Evolutionary conservation across 2,329 filamentous ascomycete species (phyloP), one percentile per base, ranked within the genome.

Genomic region (Penicillium freii): DNA sequence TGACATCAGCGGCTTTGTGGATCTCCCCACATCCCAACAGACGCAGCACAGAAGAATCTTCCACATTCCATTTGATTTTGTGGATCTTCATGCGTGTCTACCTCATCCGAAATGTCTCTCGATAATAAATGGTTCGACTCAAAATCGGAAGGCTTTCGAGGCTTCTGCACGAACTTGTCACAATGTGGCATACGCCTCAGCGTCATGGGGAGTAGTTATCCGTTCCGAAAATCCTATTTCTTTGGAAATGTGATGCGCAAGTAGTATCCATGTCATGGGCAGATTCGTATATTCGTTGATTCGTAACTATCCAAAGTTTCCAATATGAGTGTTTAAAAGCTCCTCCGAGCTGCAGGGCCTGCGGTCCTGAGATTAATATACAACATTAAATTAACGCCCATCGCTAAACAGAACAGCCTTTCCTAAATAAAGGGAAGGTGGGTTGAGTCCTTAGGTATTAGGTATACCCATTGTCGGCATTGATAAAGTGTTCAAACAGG

Each of bases 1-100:
- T 56, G 53, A 56, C 53, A 51, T 56, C 53, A 56, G 39, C 44
- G 47, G 53, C 52, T 55, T 34, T 15, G 53, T 31, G 53, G 46
- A 45, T 38, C 23, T 51, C 34, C 25, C 48, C 48, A 47, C 45
- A 9, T 10, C 23, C 17, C 25, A 27, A 7, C 19, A 15, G n/a
- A 45, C 31, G 6, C 31, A 33, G 29, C 27, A 36, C 2, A 6
- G 33, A 50, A 50, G 23, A 19, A 38, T 50, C 47, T 29, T 29
- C 4, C 25, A 40, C n/a, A 9, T 50, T 50, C 34, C 25, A 40
- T 29, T 29, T 21, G 15, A 3, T 19, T 39, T 15, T 10, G 3
- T 19, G 17, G 27, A 46, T 46, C 23, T 27, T n/a, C 40, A 1
- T 45, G 40, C 8, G 15, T n/a, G 7, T 21, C 43, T 21, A 43